Evolutionary conservation across 2,329 filamentous ascomycete species (phyloP).

Genomic region (Teratosphaeria destructans): DNA sequence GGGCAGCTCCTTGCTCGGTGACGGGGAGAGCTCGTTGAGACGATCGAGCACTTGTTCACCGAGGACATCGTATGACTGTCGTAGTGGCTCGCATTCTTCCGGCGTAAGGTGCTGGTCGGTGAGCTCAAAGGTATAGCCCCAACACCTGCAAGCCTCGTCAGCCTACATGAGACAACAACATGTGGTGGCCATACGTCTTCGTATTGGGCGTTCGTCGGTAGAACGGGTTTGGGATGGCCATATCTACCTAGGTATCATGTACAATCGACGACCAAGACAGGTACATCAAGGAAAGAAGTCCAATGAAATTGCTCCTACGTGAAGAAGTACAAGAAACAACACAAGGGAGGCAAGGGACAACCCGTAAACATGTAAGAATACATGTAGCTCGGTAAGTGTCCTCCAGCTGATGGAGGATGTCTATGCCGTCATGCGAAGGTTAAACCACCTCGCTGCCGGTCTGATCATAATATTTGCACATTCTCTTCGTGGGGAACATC

Average conservation of each 20-base stretch:
- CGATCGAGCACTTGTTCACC: conserved; percentile 55
- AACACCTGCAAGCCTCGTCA: conserved; percentile 32
- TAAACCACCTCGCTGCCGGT: not conserved
- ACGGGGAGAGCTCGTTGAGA: conserved; percentile 52
- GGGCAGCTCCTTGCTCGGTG: conserved; percentile 27
- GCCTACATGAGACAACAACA: not conserved
- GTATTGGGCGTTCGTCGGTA: conserved; percentile 33
- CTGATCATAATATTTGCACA: not conserved
- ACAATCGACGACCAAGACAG: not conserved
- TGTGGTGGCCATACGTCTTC: conserved; percentile 21
- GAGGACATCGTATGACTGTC: conserved; percentile 57
- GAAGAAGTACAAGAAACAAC: not conserved
- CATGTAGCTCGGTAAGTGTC: not conserved
- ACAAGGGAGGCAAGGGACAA: not conserved
- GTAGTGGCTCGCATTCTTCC: conserved; percentile 50
- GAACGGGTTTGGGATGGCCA: conserved; percentile 37
- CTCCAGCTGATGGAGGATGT: not conserved
- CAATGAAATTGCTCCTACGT: not conserved
- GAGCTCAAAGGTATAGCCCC: conserved; percentile 61
- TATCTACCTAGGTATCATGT: conserved; percentile 10
- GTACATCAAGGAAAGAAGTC: not conserved
- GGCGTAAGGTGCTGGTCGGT: conserved; percentile 52
- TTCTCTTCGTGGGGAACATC: not conserved
- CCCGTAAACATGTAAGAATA: too few species aligned
- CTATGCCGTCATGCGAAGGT: not conserved